Base-by-base conservation (phyloP, 345 rosid genomes). In the Eucalyptus polyanthemos region DNA sequence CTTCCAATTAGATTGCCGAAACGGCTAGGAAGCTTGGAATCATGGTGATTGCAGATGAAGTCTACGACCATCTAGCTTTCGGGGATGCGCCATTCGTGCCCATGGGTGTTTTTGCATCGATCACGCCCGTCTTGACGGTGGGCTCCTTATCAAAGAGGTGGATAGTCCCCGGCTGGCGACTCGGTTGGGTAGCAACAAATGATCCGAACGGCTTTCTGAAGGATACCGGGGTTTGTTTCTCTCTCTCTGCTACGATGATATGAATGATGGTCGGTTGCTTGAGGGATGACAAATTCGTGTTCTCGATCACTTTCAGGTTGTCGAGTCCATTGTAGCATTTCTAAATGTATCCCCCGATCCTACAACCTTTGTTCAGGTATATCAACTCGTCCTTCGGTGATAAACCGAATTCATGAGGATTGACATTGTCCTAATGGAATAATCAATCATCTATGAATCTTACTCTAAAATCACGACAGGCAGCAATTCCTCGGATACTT, bases 111-210 rank as follows among this genome's bases (percentile, higher is more conserved):
- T 94, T 95, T 49, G 95, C 93, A 27, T 93, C 94, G 5, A 92
- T 92, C 88, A 94, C 87, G 80, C 97, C 97, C 11, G 90, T 96
- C 45, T 13, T 96, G 54, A 96, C 96, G 8, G 86, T 94, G n/a
- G 97, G 97, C 2, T 94, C 97, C 54, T 88, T 96, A 89, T 95
- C 96, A 4, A 95, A 96, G 93, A 93, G 96, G 90, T 96, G 95
- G 97, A 54, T 96, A 29, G 97, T 95, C 89, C 98, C 96, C 50
- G 95, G 97, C 53, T 96, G 99, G 97, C 92, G 96, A 87, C 89
- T 94, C 2, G 97, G 98, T 76, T 95, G 98, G 99, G 89, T 94
- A 50, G 95, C 88, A 40, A 88, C 93, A 44, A 92, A 89, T 89
- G 96, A 95, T 89, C 95, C 97, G 4, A 88, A 89, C 37, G 95